Evolutionary conservation across 2,329 filamentous ascomycete species (phyloP).

Genomic region (Colletotrichum orbiculare): DNA sequence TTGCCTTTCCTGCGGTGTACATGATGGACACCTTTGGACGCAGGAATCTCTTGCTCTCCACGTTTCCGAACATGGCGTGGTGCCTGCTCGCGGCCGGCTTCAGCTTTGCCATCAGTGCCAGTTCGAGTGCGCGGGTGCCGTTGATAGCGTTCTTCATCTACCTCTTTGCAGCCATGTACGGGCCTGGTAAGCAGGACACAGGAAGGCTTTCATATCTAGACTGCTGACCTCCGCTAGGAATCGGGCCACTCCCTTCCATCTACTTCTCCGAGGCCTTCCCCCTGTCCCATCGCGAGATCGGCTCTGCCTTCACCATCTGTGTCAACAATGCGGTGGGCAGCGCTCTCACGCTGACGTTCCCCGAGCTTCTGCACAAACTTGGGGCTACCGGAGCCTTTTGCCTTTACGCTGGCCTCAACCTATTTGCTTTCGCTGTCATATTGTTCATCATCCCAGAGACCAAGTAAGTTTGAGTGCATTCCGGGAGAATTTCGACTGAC

Average conservation of each 20-base stretch:
- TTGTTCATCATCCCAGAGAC: constrained; percentile 70
- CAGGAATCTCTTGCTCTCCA: constrained; percentile 58
- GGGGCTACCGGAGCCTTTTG: constrained; percentile 61
- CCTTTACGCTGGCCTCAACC: constrained; percentile 70
- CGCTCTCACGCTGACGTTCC: constrained; percentile 53
- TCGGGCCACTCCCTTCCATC: constrained; percentile 48
- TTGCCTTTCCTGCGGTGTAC: constrained; percentile 68
- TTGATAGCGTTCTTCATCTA: constrained; percentile 68
- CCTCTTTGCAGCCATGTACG: constrained; percentile 64
- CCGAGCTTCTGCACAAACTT: constrained; percentile 55
- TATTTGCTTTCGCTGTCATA: constrained; percentile 71
- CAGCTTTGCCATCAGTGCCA: constrained; percentile 60
- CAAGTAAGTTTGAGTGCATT: constrained; percentile 45
- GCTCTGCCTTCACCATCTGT: constrained; percentile 45
- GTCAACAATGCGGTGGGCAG: constrained; percentile 45
- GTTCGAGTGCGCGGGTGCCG: constrained; percentile 53
- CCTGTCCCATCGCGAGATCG: constrained; percentile 60
- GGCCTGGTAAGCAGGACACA: constrained; percentile 49
- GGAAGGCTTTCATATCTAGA: neutral
- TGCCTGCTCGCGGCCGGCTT: constrained; percentile 55
- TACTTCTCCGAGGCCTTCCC: constrained; percentile 68
- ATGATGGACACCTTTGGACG: constrained; percentile 69
- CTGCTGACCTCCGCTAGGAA: constrained; percentile 38
- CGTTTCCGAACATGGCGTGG: constrained; percentile 56
- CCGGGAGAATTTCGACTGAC: neutral